Evolutionary conservation across 2,329 filamentous ascomycete genomes (phyloP), one percentile per base, ranked within the genome.

Genomic region (Tolypocladium ophioglossoides): DNA sequence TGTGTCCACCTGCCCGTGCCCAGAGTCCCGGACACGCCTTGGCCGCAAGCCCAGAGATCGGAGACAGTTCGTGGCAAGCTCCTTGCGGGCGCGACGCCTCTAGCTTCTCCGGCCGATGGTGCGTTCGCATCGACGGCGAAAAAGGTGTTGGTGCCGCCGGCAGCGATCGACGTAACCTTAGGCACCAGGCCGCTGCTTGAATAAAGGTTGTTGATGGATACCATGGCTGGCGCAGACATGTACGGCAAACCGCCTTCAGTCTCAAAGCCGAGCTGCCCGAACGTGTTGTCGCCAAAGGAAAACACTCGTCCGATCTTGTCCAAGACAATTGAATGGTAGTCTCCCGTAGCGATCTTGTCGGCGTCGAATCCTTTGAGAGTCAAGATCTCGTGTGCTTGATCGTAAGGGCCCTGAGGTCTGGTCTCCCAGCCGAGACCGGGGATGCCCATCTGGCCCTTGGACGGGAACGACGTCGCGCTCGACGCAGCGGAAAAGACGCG

Each of bases 1-100:
- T 97, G 94, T 30, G 89, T 90, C 91, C 91, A 97, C 61, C 83
- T 85, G 51, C 90, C 91, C 50, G 85, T 95, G 52, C 91, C 94
- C 0, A 97, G 79, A 46, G 80, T 83, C 47, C 94, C 94, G 59
- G 81, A 85, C 48, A 96, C 89, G 6, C 94, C 94, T 58, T 87
- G 84, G 16, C 94, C 94, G 58, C 89, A 91, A 10, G 89, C 83
- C 84, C 90, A 97, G 0, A 89, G 85, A 65, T 97, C 94, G 2
- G 64, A 64, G 1, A 61, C 63, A 3, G 61, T 59, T 18, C 58
- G 59, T 1, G 70, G 68, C 57, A 69, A 64, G 35, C 66, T 65
- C 59, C 62, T 67, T 2, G 66, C 63, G 1, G 71, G 68, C 1
- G 63, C 64, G 5, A 60, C 60, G 18, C 55, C 54, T 55, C 40